A percentile compares a stretch with the other conserved stretches of the same genome.
Evolutionary conservation across 2,329 filamentous ascomycete genomes (phyloP).

Genomic region (Phaeosphaeria sp.): DNA sequence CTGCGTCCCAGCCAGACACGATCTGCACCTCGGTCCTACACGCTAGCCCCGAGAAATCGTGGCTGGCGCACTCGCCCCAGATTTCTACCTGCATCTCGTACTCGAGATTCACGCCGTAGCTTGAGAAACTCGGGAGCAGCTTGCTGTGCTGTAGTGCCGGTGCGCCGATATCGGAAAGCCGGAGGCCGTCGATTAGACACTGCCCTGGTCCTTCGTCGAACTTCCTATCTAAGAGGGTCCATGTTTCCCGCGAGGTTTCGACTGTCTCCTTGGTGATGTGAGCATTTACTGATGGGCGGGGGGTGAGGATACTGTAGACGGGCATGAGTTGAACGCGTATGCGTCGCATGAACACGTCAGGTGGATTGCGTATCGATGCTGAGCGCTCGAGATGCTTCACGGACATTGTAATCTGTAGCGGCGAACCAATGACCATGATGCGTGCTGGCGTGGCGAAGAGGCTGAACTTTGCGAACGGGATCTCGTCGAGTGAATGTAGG

Average conservation of each 20-base stretch:
- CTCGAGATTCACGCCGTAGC: slow-evolving; percentile 31
- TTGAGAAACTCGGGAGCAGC: slow-evolving; percentile 31
- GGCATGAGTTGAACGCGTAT: slow-evolving; percentile 30
- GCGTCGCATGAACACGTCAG: slow-evolving; percentile 30
- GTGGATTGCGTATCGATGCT: slow-evolving; percentile 28
- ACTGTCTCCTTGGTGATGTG: slow-evolving; percentile 9
- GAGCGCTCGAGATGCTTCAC: slow-evolving; percentile 35
- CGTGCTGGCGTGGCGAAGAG: slow-evolving; percentile 27
- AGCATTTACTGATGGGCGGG: slow-evolving; percentile 10
- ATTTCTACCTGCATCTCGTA: slow-evolving; percentile 33
- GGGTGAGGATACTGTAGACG: slow-evolving; percentile 19
- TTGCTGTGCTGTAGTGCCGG: slow-evolving; percentile 12
- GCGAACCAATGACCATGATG: slow-evolving; percentile 24
- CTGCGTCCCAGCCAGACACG: slow-evolving; percentile 16
- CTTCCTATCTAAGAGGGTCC: slow-evolving; percentile 22
- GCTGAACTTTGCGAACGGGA: slow-evolving; percentile 31
- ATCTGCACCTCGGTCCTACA: slow-evolving; percentile 26
- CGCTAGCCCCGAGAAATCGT: slow-evolving; percentile 24
- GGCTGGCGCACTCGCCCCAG: slow-evolving; percentile 35
- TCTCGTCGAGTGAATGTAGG: slow-evolving; percentile 21
- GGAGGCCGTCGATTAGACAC: slow-evolving; percentile 23
- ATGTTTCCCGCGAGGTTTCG: slow-evolving; percentile 13
- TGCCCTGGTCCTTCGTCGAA: slow-evolving; percentile 21
- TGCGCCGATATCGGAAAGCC: slow-evolving; percentile 14
- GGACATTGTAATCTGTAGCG: slow-evolving; percentile 22